phyloP scores from a whole-genome alignment of 768 basidiomycete genomes.

The Amanita pseudoporphyria region DNA sequence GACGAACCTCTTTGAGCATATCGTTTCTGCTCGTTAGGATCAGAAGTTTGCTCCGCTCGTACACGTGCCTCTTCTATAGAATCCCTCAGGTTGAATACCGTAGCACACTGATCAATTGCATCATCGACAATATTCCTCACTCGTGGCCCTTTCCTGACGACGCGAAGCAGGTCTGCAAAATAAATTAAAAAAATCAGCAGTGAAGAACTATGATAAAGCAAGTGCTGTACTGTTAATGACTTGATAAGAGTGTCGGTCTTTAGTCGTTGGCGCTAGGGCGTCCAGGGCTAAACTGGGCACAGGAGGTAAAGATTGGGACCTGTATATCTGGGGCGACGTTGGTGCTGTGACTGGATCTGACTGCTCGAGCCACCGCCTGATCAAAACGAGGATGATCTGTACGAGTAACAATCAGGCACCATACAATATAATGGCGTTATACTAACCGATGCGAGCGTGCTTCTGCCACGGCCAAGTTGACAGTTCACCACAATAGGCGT shows the following conservation, averaged over 20 bases:
- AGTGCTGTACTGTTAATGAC: conserved; percentile 73
- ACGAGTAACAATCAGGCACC: neutral
- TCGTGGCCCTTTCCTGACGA: conserved; percentile 75
- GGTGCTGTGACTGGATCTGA: conserved; percentile 28
- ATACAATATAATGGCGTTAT: neutral
- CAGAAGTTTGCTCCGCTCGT: conserved; percentile 68
- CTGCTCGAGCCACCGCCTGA: conserved; percentile 70
- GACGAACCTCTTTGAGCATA: conserved; percentile 61
- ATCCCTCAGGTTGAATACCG: conserved; percentile 79
- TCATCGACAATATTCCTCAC: conserved; percentile 85
- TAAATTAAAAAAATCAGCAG: conserved; percentile 4
- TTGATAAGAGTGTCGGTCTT: conserved; percentile 61
- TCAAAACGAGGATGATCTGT: conserved; percentile 73
- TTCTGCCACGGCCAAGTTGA: conserved; percentile 88
- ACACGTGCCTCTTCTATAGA: conserved; percentile 77
- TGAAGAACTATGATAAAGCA: neutral
- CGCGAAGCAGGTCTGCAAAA: conserved; percentile 62
- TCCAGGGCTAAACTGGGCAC: conserved; percentile 29
- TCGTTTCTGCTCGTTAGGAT: conserved; percentile 56
- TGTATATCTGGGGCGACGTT: conserved; percentile 21
- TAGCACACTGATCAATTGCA: conserved; percentile 78
- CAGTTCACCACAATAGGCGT: conserved; percentile 92
- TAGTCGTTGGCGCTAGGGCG: conserved; percentile 15
- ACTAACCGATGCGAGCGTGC: conserved; percentile 79
- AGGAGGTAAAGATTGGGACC: conserved; percentile 34